Conservation (phyloP, 2,329 filamentous ascomycete genomes). For the Fusarium vanettenii region DNA sequence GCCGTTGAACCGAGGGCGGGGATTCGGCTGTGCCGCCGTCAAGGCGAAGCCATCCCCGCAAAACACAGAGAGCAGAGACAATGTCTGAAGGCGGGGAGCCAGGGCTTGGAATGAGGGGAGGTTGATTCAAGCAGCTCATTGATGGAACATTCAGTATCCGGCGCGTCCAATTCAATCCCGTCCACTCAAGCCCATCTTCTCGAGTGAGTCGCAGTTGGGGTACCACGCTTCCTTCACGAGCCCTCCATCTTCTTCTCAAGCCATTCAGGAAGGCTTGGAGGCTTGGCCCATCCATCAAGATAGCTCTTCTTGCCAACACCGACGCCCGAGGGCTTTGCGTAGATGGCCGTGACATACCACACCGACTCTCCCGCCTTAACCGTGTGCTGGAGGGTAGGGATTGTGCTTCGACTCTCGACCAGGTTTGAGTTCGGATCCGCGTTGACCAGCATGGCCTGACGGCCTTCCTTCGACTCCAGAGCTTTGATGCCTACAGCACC, state of each 20-base stretch:
- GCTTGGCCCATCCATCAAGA: slow-evolving; percentile 70
- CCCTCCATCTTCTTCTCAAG: slow-evolving; percentile 62
- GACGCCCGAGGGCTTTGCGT: slow-evolving; percentile 71
- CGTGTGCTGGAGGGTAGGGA: slow-evolving; percentile 75
- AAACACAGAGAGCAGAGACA: slow-evolving; percentile 7
- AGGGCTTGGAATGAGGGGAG: slow-evolving; percentile 30
- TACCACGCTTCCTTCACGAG: slow-evolving; percentile 16
- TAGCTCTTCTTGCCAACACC: slow-evolving; percentile 65
- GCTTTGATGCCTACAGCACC: slow-evolving; percentile 69
- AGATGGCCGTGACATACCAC: slow-evolving; percentile 79
- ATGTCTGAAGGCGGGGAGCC: slow-evolving; percentile 17
- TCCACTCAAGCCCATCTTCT: slow-evolving; percentile 15
- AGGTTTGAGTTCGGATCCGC: slow-evolving; percentile 85
- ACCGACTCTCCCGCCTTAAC: slow-evolving; percentile 66
- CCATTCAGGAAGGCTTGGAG: slow-evolving; percentile 71
- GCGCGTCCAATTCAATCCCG: slow-evolving; percentile 14
- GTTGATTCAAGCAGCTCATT: slow-evolving; percentile 33
- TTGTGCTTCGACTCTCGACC: slow-evolving; percentile 76
- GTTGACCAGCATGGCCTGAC: slow-evolving; percentile 74
- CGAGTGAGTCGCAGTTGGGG: slow-evolving; percentile 18
- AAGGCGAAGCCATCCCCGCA: slow-evolving; percentile 27
- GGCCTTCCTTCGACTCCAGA: slow-evolving; percentile 60
- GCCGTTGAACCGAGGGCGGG: slow-evolving; percentile 14
- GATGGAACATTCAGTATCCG: slow-evolving; percentile 38
- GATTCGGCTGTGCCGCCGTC: slow-evolving; percentile 31